Percentiles rank a stretch among this genome's conserved stretches.
Evolutionary conservation across 2,329 filamentous ascomycete genomes (phyloP).

Genomic region (Stachybotrys elegans): DNA sequence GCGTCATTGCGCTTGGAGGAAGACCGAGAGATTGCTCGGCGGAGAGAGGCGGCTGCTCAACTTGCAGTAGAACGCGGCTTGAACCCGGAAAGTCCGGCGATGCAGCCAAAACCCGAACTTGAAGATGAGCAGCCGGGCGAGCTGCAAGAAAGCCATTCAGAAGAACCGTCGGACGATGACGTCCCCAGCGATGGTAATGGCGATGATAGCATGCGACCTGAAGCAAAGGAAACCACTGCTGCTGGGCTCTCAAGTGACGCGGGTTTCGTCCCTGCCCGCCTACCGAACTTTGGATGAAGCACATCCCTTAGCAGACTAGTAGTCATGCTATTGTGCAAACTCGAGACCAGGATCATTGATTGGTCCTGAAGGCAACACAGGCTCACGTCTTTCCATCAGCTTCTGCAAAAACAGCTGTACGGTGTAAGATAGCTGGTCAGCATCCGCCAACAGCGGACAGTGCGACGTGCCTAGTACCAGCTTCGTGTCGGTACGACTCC

Average conservation of each 20-base stretch:
- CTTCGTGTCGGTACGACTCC: no score
- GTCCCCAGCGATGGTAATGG: background rate
- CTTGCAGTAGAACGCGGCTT: constrained; percentile 48
- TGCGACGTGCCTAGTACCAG: no score
- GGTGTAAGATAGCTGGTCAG: no score
- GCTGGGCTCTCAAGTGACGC: constrained; percentile 10
- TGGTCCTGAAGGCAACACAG: no score
- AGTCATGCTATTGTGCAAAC: no score
- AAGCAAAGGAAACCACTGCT: background rate
- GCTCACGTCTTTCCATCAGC: no score
- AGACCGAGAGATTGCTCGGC: constrained; percentile 46
- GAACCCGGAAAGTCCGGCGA: constrained; percentile 12
- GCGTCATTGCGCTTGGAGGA: constrained; percentile 45
- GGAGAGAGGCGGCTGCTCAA: constrained; percentile 45
- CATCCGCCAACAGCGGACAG: no score
- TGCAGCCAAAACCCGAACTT: constrained; percentile 20
- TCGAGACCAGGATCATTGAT: no score
- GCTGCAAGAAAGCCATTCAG: no score
- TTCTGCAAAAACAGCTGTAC: no score
- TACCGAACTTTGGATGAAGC: constrained; percentile 48
- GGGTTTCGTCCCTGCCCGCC: constrained; percentile 52
- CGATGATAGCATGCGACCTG: background rate
- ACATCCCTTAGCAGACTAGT: no score
- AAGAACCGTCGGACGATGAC: no score
- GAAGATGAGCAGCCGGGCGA: constrained; percentile 28